These are phyloP conservation scores for Luvunga scandens DNA, from an alignment of 345 rosid species.

Conservation along the genomic window DNA sequence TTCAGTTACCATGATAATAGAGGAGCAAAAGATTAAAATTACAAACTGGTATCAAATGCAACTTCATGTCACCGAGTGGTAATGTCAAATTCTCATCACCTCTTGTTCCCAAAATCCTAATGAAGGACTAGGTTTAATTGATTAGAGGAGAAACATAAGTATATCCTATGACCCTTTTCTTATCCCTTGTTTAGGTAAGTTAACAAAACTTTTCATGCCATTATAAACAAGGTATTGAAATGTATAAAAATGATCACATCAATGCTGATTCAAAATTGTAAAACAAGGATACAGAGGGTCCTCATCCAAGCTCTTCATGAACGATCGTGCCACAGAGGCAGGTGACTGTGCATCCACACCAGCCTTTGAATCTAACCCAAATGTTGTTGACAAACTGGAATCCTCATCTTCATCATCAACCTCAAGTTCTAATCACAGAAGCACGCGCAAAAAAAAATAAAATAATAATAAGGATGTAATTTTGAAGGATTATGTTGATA, in stretches of 20 bases:
- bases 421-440: slow-evolving; percentile 33
- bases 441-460: background rate
- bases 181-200: background rate
- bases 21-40: background rate
- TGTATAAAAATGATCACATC: background rate
- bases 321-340: slow-evolving; percentile 20
- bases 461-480: background rate
- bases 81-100: background rate
- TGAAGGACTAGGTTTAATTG: background rate
- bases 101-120: background rate
- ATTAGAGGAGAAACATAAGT: background rate
- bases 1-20: background rate
- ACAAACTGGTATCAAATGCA: too few relatives aligned
- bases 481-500: background rate
- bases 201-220: background rate
- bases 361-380: slow-evolving; percentile 20
- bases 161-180: too few relatives aligned
- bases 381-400: slow-evolving; percentile 10
- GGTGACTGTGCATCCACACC: slow-evolving; percentile 28
- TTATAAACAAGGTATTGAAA: background rate
- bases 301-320: slow-evolving; percentile 46
- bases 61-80: too few relatives aligned
- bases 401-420: slow-evolving; percentile 33
- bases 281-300: slow-evolving; percentile 75
- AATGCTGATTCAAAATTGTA: background rate